Evolutionary conservation across 2,329 filamentous ascomycete genomes (phyloP), one percentile per base, ranked within the genome.

Genomic region (Falciphora oryzae): DNA sequence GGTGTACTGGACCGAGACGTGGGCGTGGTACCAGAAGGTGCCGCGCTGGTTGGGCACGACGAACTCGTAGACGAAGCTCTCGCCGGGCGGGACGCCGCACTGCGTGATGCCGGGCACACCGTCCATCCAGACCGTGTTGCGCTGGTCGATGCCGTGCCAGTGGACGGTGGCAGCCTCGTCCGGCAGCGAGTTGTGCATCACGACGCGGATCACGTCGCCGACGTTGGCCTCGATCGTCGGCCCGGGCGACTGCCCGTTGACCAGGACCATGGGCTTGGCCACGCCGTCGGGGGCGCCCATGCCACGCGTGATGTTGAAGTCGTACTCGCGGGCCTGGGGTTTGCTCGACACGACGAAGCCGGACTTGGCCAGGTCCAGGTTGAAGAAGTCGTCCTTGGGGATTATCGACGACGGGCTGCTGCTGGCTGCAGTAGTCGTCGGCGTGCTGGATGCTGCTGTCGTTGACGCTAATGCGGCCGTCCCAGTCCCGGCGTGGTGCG

Each of bases 111-210:
- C 85, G 0, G 83, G 77, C 2, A 86, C 81, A 1, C 89, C 89
- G 70, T 91, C 89, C 84, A 90, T 89, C 63, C 83, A 81, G 65
- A 86, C 91, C 0, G 89, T 90, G 14, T 89, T 89, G 68, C 91
- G 91, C 72, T 92, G 89, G 71, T 86, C 92, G 67, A 94, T 81
- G 22, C 89, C 89, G 70, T 91, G 89, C 72, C 87, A 91, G 71
- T 91, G 89, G 35, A 91, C 77, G 64, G 78, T 81, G 27, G 85
- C 85, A 64, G 72, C 76, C 61, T 67, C 67, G 53, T 74, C 70
- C 18, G 67, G 35, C 69, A 80, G 73, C 11, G 67, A 68, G 69
- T 81, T 81, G 62, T 74, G 71, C 6, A 81, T 77, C 3, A 60
- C 29, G 14, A 81, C 74, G 2, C 76, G 71, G 56, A 82, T 68